Evolutionary conservation across 805 yeast species (phyloP), one percentile per base, ranked within the genome.

Genomic region (Metschnikowia colocasiae): DNA sequence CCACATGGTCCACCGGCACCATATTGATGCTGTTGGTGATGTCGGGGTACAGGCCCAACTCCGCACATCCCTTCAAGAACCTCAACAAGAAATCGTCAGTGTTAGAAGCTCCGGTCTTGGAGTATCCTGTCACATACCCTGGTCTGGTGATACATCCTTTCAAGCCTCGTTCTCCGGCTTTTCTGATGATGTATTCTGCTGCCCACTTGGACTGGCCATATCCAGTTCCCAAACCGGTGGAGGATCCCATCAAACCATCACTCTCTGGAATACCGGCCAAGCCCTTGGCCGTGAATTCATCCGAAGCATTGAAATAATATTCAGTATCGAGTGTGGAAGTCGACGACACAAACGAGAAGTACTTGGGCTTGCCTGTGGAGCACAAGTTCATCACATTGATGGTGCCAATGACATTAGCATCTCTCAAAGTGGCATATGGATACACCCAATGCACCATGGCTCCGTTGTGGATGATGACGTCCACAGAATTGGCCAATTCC

Each of bases 171-270:
- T 78, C 78, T 37, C 97, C 98, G 6, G 99, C 99, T 47, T 76
- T 75, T 63, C 98, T 81, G 51, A 89, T 82, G 39, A 94, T 74
- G 58, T 87, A 81, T 69, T 94, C 99, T 23, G 97, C 95, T 31
- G 90, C 89, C 99, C 99, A 94, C 67, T 94, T 94, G 56, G 94
- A 80, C 71, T 95, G 99, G 39, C 99, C 99, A 62, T 94, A 94
- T 15, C 99, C 99, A 50, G 84, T 86, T 23, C 90, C 86, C 49
- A 94, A 75, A 1, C 97, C 97, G 4, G 68, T 62, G 16, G 87
- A 75, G 1, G 98, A 87, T 1, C 97, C 97, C 58, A 74, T 65
- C 56, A 94, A 75, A 56, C 84, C 86, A 65, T 94, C 99, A 5
- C 83, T 68, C 65, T 94, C 99, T 13, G 80, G 78, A 50, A 94